Evolutionary conservation across 768 basidiomycete genomes (phyloP), one percentile per base, ranked within the genome.

Genomic region (Roridomyces roridus): DNA sequence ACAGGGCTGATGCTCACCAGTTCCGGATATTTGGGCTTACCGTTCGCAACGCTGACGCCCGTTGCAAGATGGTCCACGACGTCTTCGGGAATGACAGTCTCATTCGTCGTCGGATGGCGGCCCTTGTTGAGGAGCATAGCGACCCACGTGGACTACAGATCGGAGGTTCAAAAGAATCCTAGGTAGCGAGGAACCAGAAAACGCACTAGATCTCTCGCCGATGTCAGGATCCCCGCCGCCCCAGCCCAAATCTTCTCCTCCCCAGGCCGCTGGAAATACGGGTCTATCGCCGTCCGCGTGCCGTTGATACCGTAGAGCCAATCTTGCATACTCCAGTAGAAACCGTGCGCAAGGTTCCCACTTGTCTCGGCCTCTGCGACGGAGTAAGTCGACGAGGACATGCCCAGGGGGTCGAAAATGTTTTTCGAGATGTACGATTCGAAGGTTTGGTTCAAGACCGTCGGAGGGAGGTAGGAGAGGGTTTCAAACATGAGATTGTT

Each of bases 401-500:
- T 79, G 29, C 75, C 72, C 6, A 77, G 67, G 1, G 75, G 77
- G 1, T 46, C 45, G 53, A 80, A 78, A 2, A 80, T 61, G 46
- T 78, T 69, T 55, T 77, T 60, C 14, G 63, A 26, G 55, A 81
- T 67, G 55, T 76, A 80, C 0, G 73, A 74, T 54, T 77, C 76
- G 45, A 73, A 79, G 0, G 74, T 65, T 44, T 77, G 72, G 41
- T 77, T 76, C 51, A 78, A 68, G 21, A 80, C 67, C 1, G 74
- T 59, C 17, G 64, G 59, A 1, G 77, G 73, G 11, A 81, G 73
- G 55, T 75, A 70, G 5, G 77, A 77, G 0, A 79, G 62, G 2
- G 74, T 70, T 55, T 74, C 74, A 51, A 74, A 80, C 77, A 79
- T 79, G 48, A 80, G 65, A 55, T 81, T 79, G 64, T 78, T 80